Conservation (phyloP, 495 filamentous ascomycete species). For the Annulohypoxylon bovei region DNA sequence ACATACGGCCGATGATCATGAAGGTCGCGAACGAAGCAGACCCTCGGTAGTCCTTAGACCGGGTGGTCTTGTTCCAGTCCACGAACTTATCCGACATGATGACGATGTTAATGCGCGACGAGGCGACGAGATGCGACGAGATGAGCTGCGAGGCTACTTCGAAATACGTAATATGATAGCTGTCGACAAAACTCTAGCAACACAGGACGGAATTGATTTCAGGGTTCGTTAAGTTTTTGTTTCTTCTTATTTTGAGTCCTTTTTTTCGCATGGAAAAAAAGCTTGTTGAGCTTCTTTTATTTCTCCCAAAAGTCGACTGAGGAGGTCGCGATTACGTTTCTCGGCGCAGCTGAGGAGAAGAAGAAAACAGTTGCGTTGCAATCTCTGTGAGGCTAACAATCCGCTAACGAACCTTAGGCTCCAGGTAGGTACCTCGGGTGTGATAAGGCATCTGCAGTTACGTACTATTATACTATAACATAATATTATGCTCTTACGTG, state of each 20-base stretch:
- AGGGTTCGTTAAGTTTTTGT: background rate
- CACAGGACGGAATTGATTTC: background rate
- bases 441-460: background rate
- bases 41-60: constrained; percentile 60
- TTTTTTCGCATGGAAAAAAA: background rate
- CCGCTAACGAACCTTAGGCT: background rate
- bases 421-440: constrained; percentile 1
- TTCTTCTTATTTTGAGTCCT: background rate
- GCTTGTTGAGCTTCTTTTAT: background rate
- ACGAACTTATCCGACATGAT: constrained; percentile 53
- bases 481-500: background rate
- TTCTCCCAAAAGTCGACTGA: background rate
- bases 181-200: background rate
- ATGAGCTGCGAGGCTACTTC: background rate
- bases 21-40: constrained; percentile 84
- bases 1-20: constrained; percentile 92
- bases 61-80: constrained; percentile 60
- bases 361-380: background rate
- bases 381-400: constrained; percentile 5
- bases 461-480: background rate
- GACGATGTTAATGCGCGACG: constrained; percentile 12
- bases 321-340: constrained; percentile 4
- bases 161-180: constrained; percentile 12
- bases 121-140: constrained; percentile 10
- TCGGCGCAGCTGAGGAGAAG: constrained; percentile 30